Percentiles rank a stretch among this genome's conserved stretches.
phyloP scores from a whole-genome alignment of 768 basidiomycete genomes.

The Agrocybe pediades region DNA sequence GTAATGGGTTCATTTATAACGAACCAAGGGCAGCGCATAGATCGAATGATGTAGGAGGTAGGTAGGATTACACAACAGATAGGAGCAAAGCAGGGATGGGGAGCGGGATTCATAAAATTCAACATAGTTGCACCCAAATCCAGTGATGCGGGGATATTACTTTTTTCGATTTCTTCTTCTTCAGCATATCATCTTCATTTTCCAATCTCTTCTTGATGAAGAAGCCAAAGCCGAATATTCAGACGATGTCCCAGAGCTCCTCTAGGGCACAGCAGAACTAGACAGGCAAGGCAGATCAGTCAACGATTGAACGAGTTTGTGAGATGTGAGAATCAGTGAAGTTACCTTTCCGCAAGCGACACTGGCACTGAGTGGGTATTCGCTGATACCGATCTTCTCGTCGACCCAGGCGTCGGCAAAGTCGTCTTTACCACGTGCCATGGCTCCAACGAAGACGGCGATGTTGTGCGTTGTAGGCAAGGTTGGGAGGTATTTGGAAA shows the following conservation, averaged over 20 bases:
- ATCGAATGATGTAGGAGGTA: no score
- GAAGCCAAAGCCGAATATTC: no score
- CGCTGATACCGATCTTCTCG: slow-evolving; percentile 94
- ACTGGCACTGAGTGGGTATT: slow-evolving; percentile 89
- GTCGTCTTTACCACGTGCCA: slow-evolving; percentile 95
- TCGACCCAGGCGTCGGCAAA: slow-evolving; percentile 96
- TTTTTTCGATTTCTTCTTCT: background rate
- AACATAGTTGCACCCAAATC: no score
- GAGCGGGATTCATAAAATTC: no score
- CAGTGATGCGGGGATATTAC: no score
- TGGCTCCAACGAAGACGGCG: slow-evolving; percentile 96
- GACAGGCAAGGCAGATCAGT: slow-evolving; percentile 1
- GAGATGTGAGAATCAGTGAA: background rate
- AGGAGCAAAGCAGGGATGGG: no score
- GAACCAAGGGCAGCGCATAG: no score
- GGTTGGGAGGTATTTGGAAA: slow-evolving; percentile 84
- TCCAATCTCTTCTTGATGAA: background rate
- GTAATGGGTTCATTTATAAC: no score
- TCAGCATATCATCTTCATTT: background rate
- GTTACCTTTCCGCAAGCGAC: slow-evolving; percentile 97
- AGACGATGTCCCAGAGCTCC: slow-evolving; percentile 94
- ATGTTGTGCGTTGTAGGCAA: slow-evolving; percentile 87
- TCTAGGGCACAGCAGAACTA: slow-evolving; percentile 92
- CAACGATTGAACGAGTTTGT: background rate
- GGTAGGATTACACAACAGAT: no score